Evolutionary conservation across 1,139 yeast genomes (phyloP).

Genomic region (Diutina neorugosa): DNA sequence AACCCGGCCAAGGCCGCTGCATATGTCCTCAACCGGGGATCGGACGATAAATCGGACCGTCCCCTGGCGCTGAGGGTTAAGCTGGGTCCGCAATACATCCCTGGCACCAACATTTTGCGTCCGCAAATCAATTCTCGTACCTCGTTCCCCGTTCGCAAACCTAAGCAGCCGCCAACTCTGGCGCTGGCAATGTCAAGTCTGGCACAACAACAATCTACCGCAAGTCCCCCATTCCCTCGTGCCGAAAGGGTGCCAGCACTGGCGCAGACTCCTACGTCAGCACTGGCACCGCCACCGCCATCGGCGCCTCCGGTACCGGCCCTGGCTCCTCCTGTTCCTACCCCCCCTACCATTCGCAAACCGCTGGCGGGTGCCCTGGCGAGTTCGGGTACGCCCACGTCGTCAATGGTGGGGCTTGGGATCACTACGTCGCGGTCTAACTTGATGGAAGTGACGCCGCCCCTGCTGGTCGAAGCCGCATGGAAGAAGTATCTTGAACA

Average conservation of each 20-base stretch:
- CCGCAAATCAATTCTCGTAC: slow-evolving; percentile 31
- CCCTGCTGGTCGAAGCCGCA: slow-evolving; percentile 50
- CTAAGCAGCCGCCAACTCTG: background rate
- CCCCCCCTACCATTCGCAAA: background rate
- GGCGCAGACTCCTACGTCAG: background rate
- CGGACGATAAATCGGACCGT: slow-evolving; percentile 9
- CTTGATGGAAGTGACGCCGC: slow-evolving; percentile 28
- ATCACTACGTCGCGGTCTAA: background rate
- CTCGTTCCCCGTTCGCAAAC: slow-evolving; percentile 1
- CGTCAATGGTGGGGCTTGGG: background rate
- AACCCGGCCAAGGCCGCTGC: slow-evolving; percentile 37
- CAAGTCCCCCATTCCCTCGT: background rate
- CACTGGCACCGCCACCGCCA: background rate
- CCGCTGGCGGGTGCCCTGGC: background rate
- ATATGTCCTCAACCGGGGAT: slow-evolving; percentile 22
- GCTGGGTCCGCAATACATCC: slow-evolving; percentile 28
- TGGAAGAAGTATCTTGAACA: slow-evolving; percentile 52
- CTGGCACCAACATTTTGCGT: slow-evolving; percentile 47
- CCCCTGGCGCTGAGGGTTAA: slow-evolving; percentile 5
- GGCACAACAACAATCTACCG: background rate
- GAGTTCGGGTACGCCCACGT: background rate
- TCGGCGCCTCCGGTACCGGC: background rate
- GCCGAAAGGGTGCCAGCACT: no score
- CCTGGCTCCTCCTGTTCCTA: background rate
- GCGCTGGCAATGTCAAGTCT: background rate